These are phyloP conservation scores for Ogataea sp. DNA, from an alignment of 805 yeast genomes.

Conservation along the genomic window DNA sequence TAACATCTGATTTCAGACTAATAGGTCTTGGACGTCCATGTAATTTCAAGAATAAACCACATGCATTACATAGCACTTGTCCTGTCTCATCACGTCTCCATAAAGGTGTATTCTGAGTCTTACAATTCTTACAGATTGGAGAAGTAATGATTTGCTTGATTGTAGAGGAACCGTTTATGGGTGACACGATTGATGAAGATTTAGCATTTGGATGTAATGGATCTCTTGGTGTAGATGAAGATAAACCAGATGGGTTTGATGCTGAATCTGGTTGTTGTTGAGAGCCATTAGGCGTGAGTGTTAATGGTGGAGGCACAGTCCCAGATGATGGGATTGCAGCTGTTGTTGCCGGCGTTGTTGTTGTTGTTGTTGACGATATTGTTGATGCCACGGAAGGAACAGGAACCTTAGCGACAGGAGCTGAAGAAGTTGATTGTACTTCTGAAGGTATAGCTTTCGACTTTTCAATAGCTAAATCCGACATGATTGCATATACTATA, in stretches of 20 bases:
- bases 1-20: constrained; percentile 83
- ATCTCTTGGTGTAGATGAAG: not conserved
- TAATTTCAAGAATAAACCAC: constrained; percentile 80
- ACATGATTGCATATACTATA: no score
- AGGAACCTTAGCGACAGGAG: no score
- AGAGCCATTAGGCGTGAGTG: no score
- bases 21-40: constrained; percentile 94
- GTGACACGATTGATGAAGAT: constrained; percentile 44
- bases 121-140: constrained; percentile 83
- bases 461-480: no score
- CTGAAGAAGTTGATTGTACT: no score
- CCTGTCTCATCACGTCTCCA: constrained; percentile 95
- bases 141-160: constrained; percentile 52
- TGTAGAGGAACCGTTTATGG: constrained; percentile 55
- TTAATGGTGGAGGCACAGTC: no score
- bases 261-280: no score
- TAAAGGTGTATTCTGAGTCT: constrained; percentile 86
- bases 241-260: no score
- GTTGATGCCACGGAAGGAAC: no score
- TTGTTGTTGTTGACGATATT: not conserved
- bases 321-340: no score
- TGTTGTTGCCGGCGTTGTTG: no score
- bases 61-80: constrained; percentile 87
- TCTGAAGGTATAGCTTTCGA: no score
- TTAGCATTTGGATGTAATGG: constrained; percentile 53